Base-by-base conservation (phyloP, 495 filamentous ascomycete genomes). In the Amphirosellinia nigrospora region DNA sequence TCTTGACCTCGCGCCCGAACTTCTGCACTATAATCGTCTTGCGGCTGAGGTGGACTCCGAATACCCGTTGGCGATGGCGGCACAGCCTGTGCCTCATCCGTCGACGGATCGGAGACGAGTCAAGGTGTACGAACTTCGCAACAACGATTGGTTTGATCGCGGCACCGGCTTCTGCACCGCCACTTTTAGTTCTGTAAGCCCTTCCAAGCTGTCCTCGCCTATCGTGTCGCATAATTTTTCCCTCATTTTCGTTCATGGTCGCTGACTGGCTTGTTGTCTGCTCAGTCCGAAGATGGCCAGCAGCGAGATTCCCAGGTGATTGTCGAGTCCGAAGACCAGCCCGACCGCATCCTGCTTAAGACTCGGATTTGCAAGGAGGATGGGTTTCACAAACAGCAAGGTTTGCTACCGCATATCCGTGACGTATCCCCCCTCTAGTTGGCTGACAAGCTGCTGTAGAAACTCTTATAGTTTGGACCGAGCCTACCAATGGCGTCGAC, bases 91-190 rank as follows among this genome's bases (percentile, higher is more conserved):
- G 84, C 88, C 88, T 85, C 87, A 88, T 86, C 90, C 91, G 81
- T 88, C 91, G 76, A 90, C 91, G 84, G 93, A 94, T 82, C 93
- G 92, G 87, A 97, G 94, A 86, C 92, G 96, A 85, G 96, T 99
- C 74, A 99, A 99, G 86, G 96, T 99, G 74, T 99, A 99, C 81
- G 96, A 99, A 83, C 87, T 99, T 71, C 93, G 91, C 75, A 93
- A 97, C 82, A 97, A 96, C 86, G 96, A 99, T 87, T 99, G 96
- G 96, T 97, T 94, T 79, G 96, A 99, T 82, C 86, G 96, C 70
- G 96, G 96, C 62, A 99, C 96, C 23, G 96, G 96, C 55, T 98
- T 98, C 80, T 99, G 96, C 80, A 92, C 87, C 30, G 94, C 93
- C 30, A 87, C 88, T 72, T 88, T 92, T 69, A 81, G 90, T 60